Evolutionary conservation across 352 stramenopile genomes (phyloP).

Genomic region (Phytophthora citrophthora): DNA sequence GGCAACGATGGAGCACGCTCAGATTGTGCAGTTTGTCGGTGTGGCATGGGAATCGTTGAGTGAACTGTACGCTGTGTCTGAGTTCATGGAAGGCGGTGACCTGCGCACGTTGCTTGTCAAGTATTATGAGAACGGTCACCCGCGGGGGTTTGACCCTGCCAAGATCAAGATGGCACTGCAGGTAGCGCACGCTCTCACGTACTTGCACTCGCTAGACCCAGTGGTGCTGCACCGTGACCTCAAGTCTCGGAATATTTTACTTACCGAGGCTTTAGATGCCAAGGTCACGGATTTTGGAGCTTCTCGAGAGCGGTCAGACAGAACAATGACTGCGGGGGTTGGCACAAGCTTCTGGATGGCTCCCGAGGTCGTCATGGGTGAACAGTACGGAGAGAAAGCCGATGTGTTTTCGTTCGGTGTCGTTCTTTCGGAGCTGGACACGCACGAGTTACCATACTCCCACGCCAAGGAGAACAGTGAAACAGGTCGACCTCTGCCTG

Average conservation of each 20-base stretch:
- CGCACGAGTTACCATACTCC: slow-evolving; percentile 40
- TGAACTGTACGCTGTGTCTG: slow-evolving; percentile 46
- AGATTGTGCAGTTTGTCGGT: slow-evolving; percentile 34
- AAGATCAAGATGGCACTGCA: slow-evolving; percentile 55
- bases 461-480: slow-evolving; percentile 38
- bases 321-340: slow-evolving; percentile 44
- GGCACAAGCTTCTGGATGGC: slow-evolving; percentile 51
- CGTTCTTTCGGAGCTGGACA: slow-evolving; percentile 48
- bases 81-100: slow-evolving; percentile 58
- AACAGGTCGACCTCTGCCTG: slow-evolving; percentile 28
- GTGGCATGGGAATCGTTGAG: slow-evolving; percentile 57
- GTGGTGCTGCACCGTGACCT: slow-evolving; percentile 53
- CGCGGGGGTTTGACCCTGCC: slow-evolving; percentile 28
- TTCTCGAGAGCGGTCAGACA: slow-evolving; percentile 20
- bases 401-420: slow-evolving; percentile 44
- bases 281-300: slow-evolving; percentile 58
- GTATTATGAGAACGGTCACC: slow-evolving; percentile 16
- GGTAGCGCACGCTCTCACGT: slow-evolving; percentile 50
- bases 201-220: slow-evolving; percentile 51
- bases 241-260: slow-evolving; percentile 75
- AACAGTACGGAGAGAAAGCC: slow-evolving; percentile 37
- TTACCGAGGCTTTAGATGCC: slow-evolving; percentile 38
- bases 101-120: slow-evolving; percentile 38
- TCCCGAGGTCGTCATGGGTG: slow-evolving; percentile 40
- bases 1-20: slow-evolving; percentile 44